A percentile compares a stretch with the other conserved stretches of the same genome.
These are phyloP conservation scores for Plantago major DNA, from an alignment of 257 asterid species.

Conservation along the genomic window DNA sequence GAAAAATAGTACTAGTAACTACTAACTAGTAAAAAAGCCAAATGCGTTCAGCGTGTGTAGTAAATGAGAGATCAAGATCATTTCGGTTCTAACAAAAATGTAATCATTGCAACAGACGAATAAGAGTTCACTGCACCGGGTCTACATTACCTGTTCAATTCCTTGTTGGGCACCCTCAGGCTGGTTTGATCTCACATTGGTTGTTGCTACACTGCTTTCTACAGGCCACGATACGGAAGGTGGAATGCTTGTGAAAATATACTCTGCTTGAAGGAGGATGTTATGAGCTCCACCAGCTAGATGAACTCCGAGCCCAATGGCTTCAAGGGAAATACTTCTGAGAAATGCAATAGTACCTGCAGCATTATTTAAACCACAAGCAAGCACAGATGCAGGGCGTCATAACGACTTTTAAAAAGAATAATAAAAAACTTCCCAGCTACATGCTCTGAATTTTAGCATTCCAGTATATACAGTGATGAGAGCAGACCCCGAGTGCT, in stretches of 20 bases:
- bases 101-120: too few species aligned
- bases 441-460: too few species aligned
- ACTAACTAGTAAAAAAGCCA: too few species aligned
- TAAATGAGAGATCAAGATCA: too few species aligned
- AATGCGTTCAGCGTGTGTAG: too few species aligned
- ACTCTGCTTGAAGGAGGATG: constrained; percentile 87
- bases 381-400: constrained; percentile 5
- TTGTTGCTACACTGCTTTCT: constrained; percentile 48
- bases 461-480: too few species aligned
- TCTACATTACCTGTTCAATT: constrained; percentile 65
- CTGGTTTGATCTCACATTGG: constrained; percentile 76
- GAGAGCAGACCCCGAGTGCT: too few species aligned
- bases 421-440: too few species aligned
- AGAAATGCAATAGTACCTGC: constrained; percentile 89
- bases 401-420: background rate
- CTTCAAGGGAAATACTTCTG: constrained; percentile 90
- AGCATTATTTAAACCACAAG: constrained; percentile 12
- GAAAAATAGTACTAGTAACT: too few species aligned
- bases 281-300: constrained; percentile 95
- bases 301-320: constrained; percentile 94
- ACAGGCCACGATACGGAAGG: constrained; percentile 70
- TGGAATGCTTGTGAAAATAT: constrained; percentile 74
- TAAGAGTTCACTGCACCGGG: too few species aligned
- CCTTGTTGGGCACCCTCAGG: constrained; percentile 92
- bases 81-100: too few species aligned